Evolutionary conservation across 2,329 filamentous ascomycete genomes (phyloP).

Genomic region (Penicillium brevicompactum): DNA sequence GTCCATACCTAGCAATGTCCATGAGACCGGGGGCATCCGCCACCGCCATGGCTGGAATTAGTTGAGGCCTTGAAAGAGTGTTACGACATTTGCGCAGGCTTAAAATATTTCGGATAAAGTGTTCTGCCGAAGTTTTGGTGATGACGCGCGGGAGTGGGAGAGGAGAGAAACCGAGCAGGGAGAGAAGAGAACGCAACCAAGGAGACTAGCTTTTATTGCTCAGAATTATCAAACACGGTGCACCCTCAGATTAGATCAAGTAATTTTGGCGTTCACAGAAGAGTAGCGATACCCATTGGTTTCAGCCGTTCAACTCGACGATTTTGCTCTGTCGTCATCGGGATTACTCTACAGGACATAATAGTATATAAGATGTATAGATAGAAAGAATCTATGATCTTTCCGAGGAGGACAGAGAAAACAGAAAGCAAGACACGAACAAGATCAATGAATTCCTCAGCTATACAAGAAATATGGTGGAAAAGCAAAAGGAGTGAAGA

Average conservation of each 20-base stretch:
- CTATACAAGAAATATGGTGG: too few species aligned
- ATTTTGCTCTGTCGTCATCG: slow-evolving; percentile 37
- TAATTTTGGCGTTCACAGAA: slow-evolving; percentile 52
- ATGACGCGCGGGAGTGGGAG: neutral
- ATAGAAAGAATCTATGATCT: neutral
- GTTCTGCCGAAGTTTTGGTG: slow-evolving; percentile 17
- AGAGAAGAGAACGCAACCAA: neutral
- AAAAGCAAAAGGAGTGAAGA: too few species aligned
- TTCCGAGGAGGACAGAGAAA: neutral
- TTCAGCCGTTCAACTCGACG: slow-evolving; percentile 26
- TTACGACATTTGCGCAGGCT: slow-evolving; percentile 1
- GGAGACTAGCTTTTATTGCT: too few species aligned
- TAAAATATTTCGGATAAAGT: slow-evolving; percentile 18
- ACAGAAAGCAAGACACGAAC: too few species aligned
- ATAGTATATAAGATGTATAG: neutral
- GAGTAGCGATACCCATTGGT: slow-evolving; percentile 29
- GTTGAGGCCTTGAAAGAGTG: neutral
- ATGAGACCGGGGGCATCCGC: slow-evolving; percentile 44
- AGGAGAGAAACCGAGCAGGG: neutral
- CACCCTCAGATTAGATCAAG: slow-evolving; percentile 65
- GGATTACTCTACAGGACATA: slow-evolving; percentile 5
- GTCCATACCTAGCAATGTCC: slow-evolving; percentile 44
- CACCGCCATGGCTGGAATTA: slow-evolving; percentile 37
- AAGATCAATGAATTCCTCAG: too few species aligned
- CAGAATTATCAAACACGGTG: neutral